Evolutionary conservation across 345 rosid genomes (phyloP), one percentile per base, ranked within the genome.

Genomic region (Kernera saxatilis): DNA sequence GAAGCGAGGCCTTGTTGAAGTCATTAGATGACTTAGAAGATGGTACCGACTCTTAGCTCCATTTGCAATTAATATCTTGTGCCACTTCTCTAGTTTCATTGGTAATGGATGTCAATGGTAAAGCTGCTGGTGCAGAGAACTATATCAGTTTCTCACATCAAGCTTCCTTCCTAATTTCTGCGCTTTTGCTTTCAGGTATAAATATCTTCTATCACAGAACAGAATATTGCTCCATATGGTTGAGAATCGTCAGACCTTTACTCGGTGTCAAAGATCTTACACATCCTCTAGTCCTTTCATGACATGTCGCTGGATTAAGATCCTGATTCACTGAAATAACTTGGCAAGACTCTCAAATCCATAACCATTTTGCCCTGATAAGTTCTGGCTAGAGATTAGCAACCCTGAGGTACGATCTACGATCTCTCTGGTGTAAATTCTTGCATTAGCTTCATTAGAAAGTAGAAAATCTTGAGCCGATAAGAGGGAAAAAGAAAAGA

Each of bases 311-410:
- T n/a, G n/a, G n/a, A n/a, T n/a, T n/a, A n/a, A n/a, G n/a, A n/a
- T n/a, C n/a, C n/a, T n/a, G n/a, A n/a, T n/a, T n/a, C n/a, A n/a
- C n/a, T n/a, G n/a, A n/a, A n/a, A n/a, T n/a, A n/a, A n/a, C 21
- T 19, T 35, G 74, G 54, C 35, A 80, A 79, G 57, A 55, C 61
- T 25, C n/a, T n/a, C 37, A 86, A 82, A 52, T 60, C 80, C 67
- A 87, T 85, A 11, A 83, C 86, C 7, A 80, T 86, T 64, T 67
- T 88, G 72, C 93, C n/a, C n/a, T n/a, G n/a, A n/a, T n/a, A n/a
- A n/a, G n/a, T n/a, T n/a, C n/a, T n/a, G n/a, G n/a, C 82, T 85
- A 2, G 85, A 82, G 77, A 81, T 87, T 27, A 84, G 92, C 29
- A 79, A 77, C 46, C 74, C 79, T 6, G 85, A 88, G 77, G 75